phyloP scores from a whole-genome alignment of 768 basidiomycete species.

The Cyathus striatus region DNA sequence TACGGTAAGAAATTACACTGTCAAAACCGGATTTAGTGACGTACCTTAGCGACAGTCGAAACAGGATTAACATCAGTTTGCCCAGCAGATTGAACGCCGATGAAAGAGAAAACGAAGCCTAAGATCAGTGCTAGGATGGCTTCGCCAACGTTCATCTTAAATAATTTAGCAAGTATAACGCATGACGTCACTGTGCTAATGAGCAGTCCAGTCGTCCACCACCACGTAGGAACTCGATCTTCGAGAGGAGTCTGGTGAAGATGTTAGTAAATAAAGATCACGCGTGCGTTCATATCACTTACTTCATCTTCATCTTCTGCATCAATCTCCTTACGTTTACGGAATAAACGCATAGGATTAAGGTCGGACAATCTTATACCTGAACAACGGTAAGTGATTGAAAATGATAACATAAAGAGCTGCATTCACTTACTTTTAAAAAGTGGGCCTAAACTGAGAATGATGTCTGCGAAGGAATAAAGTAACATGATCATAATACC shows the following conservation, averaged over 20 bases:
- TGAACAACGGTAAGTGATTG: slow-evolving; percentile 3
- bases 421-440: slow-evolving; percentile 17
- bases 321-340: slow-evolving; percentile 18
- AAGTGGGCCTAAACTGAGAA: slow-evolving; percentile 32
- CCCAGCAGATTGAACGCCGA: slow-evolving; percentile 57
- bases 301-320: slow-evolving; percentile 43
- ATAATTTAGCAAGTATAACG: slow-evolving; percentile 48
- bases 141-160: slow-evolving; percentile 54
- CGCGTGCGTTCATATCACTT: background rate
- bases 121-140: slow-evolving; percentile 52
- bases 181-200: slow-evolving; percentile 43
- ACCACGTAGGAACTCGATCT: slow-evolving; percentile 49
- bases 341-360: slow-evolving; percentile 25
- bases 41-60: slow-evolving; percentile 46
- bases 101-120: slow-evolving; percentile 63
- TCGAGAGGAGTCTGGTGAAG: slow-evolving; percentile 31
- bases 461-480: slow-evolving; percentile 52
- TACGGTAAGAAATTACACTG: background rate
- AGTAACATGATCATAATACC: slow-evolving; percentile 58
- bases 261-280: background rate
- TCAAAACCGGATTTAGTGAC: background rate
- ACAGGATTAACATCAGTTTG: slow-evolving; percentile 61
- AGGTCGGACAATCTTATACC: slow-evolving; percentile 13
- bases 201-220: slow-evolving; percentile 51
- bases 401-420: background rate